These are phyloP conservation scores for Ogataea glucozyma DNA, from an alignment of 805 yeast genomes.

Conservation along the genomic window DNA sequence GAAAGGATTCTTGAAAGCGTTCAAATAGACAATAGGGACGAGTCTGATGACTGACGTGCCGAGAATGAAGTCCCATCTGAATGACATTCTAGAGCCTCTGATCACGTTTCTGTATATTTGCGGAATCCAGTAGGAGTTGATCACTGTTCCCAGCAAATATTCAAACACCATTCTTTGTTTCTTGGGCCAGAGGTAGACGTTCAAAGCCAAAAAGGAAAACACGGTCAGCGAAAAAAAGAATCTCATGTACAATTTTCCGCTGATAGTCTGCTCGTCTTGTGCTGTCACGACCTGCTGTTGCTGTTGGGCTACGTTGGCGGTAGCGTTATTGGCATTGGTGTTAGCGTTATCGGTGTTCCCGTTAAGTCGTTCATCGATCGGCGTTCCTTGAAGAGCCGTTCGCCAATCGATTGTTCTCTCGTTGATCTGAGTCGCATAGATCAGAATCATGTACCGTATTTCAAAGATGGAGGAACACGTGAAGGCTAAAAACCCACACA, in stretches of 20 bases:
- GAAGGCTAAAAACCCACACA: conserved; percentile 69
- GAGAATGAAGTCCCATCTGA: conserved; percentile 73
- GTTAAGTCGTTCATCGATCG: conserved; percentile 38
- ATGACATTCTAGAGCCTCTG: conserved; percentile 65
- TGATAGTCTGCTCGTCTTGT: conserved; percentile 53
- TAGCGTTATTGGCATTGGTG: conserved; percentile 20
- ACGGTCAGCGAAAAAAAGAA: conserved; percentile 55
- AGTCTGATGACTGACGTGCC: conserved; percentile 66
- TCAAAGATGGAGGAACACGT: conserved; percentile 74
- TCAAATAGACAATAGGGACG: conserved; percentile 63
- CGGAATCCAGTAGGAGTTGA: conserved; percentile 85
- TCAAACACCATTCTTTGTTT: conserved; percentile 58
- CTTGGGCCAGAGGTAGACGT: conserved; percentile 64
- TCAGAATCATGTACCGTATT: conserved; percentile 66
- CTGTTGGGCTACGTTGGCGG: conserved; percentile 26
- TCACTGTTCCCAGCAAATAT: conserved; percentile 46
- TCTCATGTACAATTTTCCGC: conserved; percentile 58
- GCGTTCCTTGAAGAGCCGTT: conserved; percentile 64
- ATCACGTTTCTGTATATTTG: conserved; percentile 78
- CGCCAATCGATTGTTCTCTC: conserved; percentile 67
- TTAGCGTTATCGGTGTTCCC: conserved; percentile 18
- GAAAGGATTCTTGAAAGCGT: conserved; percentile 54
- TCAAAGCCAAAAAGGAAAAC: conserved; percentile 56
- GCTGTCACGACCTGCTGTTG: conserved; percentile 31
- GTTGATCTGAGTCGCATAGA: conserved; percentile 69